A percentile compares a stretch with the other conserved stretches of the same genome.
Conservation (phyloP, 2,329 filamentous ascomycete species). For the Pleomassaria siparia region DNA sequence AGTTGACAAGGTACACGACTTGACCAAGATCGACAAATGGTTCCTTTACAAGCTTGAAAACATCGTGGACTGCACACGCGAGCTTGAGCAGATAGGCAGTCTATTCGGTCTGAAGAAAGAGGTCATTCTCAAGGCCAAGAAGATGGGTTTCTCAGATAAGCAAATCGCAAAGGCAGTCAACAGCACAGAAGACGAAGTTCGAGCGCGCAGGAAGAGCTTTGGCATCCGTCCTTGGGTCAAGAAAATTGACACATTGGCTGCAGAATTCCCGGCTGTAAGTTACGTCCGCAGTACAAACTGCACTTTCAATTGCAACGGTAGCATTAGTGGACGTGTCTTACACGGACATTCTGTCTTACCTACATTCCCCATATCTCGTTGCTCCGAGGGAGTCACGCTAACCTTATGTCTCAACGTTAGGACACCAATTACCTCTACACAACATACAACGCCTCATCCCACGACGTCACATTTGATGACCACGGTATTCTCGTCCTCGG, state of each 20-base stretch:
- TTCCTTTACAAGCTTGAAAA: constrained; percentile 98
- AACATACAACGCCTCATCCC: constrained; percentile 92
- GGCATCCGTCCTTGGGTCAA: constrained; percentile 95
- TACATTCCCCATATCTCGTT: constrained; percentile 72
- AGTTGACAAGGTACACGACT: constrained; percentile 85
- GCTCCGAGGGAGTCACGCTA: too few species aligned
- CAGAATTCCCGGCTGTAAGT: constrained; percentile 94
- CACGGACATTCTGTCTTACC: too few species aligned
- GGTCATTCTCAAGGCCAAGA: constrained; percentile 87
- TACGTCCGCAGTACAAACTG: too few species aligned
- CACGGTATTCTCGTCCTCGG: constrained; percentile 87
- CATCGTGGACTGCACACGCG: constrained; percentile 85
- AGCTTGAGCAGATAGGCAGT: constrained; percentile 81
- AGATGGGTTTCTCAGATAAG: constrained; percentile 94
- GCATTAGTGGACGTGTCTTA: too few species aligned
- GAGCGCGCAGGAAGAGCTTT: constrained; percentile 79
- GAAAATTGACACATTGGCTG: constrained; percentile 96
- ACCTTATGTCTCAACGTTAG: too few species aligned
- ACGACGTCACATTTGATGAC: constrained; percentile 93
- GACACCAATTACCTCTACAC: constrained; percentile 61
- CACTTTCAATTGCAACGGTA: too few species aligned
- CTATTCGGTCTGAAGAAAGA: constrained; percentile 86
- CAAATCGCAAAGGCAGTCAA: constrained; percentile 88
- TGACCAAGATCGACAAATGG: constrained; percentile 99
- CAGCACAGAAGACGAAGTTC: constrained; percentile 85